Conservation (phyloP, 2,329 filamentous ascomycete genomes). For the Fusarium nisikadoi region DNA sequence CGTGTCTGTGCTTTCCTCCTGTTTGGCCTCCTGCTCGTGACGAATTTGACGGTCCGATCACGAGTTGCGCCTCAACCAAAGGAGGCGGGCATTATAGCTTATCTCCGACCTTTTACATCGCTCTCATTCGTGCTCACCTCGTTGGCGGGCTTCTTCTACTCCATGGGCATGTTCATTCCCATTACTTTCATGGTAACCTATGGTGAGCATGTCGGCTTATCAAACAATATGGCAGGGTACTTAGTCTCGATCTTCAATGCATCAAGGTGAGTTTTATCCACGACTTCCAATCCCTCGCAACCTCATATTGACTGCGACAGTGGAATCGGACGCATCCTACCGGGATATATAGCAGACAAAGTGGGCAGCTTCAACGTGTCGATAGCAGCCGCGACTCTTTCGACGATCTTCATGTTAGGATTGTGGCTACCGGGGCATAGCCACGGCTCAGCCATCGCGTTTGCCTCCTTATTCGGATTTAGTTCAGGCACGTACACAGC, state of each 20-base stretch:
- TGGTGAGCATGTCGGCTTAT: neutral
- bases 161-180: neutral
- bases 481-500: neutral
- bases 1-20: neutral
- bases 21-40: neutral
- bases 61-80: neutral
- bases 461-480: neutral
- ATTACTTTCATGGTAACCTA: neutral
- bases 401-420: neutral
- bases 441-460: neutral
- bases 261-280: neutral
- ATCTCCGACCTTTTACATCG: neutral
- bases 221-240: neutral
- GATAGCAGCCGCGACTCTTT: neutral
- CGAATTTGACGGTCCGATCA: neutral
- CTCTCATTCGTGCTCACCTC: neutral
- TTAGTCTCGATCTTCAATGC: neutral
- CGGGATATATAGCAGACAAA: neutral
- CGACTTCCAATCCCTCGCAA: accelerated
- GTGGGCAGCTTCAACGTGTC: neutral
- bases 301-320: neutral
- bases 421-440: neutral
- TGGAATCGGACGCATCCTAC: neutral
- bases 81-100: neutral
- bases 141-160: neutral